Percentiles rank a stretch among this genome's conserved stretches.
Evolutionary conservation across 2,329 filamentous ascomycete genomes (phyloP).

Genomic region (Daldinia sp.): DNA sequence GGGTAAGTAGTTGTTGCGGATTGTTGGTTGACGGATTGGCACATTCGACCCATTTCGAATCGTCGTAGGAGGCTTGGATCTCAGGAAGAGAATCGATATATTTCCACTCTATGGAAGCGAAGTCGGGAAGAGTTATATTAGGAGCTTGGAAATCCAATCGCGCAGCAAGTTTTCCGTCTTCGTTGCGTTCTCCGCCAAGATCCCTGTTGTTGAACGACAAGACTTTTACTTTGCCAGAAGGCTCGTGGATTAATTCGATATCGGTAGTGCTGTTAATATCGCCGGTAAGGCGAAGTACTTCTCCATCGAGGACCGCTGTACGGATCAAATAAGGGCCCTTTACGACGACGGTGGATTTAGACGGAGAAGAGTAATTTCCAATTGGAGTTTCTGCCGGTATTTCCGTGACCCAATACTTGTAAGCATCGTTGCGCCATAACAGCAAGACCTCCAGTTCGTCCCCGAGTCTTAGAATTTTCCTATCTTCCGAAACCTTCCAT

Average conservation of each 20-base stretch:
- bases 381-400: slow-evolving; percentile 53
- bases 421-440: slow-evolving; percentile 68
- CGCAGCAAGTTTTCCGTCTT: background rate
- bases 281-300: slow-evolving; percentile 69
- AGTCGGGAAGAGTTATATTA: slow-evolving; percentile 60
- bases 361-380: slow-evolving; percentile 38
- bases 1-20: slow-evolving; percentile 64
- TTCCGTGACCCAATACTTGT: slow-evolving; percentile 74
- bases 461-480: slow-evolving; percentile 60
- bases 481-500: slow-evolving; percentile 63
- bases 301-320: slow-evolving; percentile 62
- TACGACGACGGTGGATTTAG: slow-evolving; percentile 59
- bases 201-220: background rate
- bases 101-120: slow-evolving; percentile 71
- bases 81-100: slow-evolving; percentile 77
- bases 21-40: slow-evolving; percentile 64
- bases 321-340: slow-evolving; percentile 72
- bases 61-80: slow-evolving; percentile 71
- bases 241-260: background rate
- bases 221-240: background rate
- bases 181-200: background rate
- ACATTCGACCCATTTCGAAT: slow-evolving; percentile 71
- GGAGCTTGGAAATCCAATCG: slow-evolving; percentile 17
- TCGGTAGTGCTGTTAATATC: slow-evolving; percentile 75
- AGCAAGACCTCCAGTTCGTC: slow-evolving; percentile 63